Evolutionary conservation across 345 rosid species (phyloP), one percentile per base, ranked within the genome.

Genomic region (Laguncularia racemosa): DNA sequence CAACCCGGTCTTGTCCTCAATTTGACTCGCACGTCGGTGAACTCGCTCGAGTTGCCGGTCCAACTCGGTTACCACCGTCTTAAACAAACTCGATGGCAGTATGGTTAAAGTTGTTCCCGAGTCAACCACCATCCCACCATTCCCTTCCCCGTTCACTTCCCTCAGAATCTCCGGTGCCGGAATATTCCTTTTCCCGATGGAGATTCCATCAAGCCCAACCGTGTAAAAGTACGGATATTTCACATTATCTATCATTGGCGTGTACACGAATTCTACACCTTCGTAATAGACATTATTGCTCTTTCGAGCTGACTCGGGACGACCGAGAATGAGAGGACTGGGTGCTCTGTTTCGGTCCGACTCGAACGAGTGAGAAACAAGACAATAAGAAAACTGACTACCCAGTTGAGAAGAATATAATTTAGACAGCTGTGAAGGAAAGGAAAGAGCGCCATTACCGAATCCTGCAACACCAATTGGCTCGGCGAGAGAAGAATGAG

Each of bases 31-130:
- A 56, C 97, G 76, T 55, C 78, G 68, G 55, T 81, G 66, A 20
- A 73, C 20, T 67, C 78, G 76, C n/a, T 85, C 81, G 12, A 89
- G 79, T 67, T 78, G 81, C 50, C 62, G 66, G 0, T 84, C 82
- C 26, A 88, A 92, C 73, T 86, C 98, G 3, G 65, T 62, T 64
- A 81, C 88, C 33, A 93, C 79, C 7, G 83, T 56, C 14, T 65
- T 58, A 53, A 84, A 83, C 47, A 89, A 65, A 62, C 78, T 75
- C 60, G 89, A 74, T 0, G 97, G 97, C 50, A 93, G 65, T 96
- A 93, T 89, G n/a, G 99, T 93, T 58, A 86, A 86, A 40, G 99
- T 93, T 0, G 99, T 89, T 43, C 99, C 99, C 0, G 97, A 93
- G 46, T 89, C 99, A 23, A 93, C 95, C 14, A 93, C 97, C 55